Evolutionary conservation across 2,329 filamentous ascomycete genomes (phyloP).

Genomic region (Pleurostoma richardsiae): DNA sequence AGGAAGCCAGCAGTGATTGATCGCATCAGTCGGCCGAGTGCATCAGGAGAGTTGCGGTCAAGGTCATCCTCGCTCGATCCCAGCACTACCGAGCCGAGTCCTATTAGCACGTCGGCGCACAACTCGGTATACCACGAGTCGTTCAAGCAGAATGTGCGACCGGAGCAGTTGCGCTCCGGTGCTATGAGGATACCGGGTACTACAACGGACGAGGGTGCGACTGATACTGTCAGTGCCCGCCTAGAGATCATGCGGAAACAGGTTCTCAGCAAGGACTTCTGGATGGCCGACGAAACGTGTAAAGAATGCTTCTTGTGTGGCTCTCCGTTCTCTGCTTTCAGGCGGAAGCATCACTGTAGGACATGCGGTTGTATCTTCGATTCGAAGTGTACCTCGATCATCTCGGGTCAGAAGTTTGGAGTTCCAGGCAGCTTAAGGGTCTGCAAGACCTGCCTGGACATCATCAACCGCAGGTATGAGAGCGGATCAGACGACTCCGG

Average conservation of each 20-base stretch:
- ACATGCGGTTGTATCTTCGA: slow-evolving; percentile 98
- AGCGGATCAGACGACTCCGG: slow-evolving; percentile 84
- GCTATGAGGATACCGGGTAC: slow-evolving; percentile 51
- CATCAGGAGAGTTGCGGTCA: slow-evolving; percentile 38
- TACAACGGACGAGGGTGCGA: slow-evolving; percentile 49
- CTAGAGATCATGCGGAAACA: slow-evolving; percentile 75
- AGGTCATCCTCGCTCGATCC: slow-evolving; percentile 56
- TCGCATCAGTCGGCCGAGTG: slow-evolving; percentile 44
- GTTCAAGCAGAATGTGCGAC: slow-evolving; percentile 41
- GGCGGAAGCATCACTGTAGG: slow-evolving; percentile 93
- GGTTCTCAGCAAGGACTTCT: slow-evolving; percentile 90
- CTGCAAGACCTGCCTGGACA: slow-evolving; percentile 86
- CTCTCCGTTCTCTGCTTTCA: slow-evolving; percentile 85
- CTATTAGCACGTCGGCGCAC: slow-evolving; percentile 54
- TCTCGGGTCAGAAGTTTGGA: slow-evolving; percentile 81
- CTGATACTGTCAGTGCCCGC: slow-evolving; percentile 54
- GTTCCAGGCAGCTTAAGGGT: slow-evolving; percentile 80
- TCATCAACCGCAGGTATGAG: slow-evolving; percentile 87
- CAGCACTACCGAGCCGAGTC: slow-evolving; percentile 50
- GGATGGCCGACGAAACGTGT: slow-evolving; percentile 98
- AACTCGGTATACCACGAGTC: slow-evolving; percentile 53
- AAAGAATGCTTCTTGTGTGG: slow-evolving; percentile 96
- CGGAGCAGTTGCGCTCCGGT: slow-evolving; percentile 39
- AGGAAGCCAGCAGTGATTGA: slow-evolving; percentile 48
- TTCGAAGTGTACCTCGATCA: slow-evolving; percentile 89